These are phyloP conservation scores for Ogataea zsoltii DNA, from an alignment of 805 yeast genomes.

Conservation along the genomic window DNA sequence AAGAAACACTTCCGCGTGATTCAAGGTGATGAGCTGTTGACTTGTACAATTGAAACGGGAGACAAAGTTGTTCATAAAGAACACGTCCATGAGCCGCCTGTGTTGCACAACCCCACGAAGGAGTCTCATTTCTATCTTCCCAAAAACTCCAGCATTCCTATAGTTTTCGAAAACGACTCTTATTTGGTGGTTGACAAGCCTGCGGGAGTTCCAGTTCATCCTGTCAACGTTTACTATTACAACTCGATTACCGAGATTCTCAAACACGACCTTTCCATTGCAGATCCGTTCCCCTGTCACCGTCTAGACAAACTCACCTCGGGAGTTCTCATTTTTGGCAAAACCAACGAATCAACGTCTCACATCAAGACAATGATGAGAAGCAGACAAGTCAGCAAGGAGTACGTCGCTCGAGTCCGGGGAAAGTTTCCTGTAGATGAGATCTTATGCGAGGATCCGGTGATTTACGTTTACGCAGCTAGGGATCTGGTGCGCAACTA, in stretches of 20 bases:
- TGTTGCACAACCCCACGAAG: constrained; percentile 2
- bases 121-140: constrained; percentile 1
- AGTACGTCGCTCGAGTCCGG: constrained; percentile 42
- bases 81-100: constrained; percentile 21
- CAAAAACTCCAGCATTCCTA: constrained; percentile 5
- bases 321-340: constrained; percentile 48
- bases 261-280: constrained; percentile 34
- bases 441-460: constrained; percentile 37
- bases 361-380: constrained; percentile 31
- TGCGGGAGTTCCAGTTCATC: constrained; percentile 53
- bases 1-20: constrained; percentile 31
- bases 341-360: constrained; percentile 31
- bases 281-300: constrained; percentile 39
- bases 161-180: constrained; percentile 36
- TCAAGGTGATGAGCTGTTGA: constrained; percentile 30
- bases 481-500: constrained; percentile 17
- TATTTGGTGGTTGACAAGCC: constrained; percentile 50
- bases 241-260: constrained; percentile 48
- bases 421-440: constrained; percentile 40
- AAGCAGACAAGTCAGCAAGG: constrained; percentile 31
- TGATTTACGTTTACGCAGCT: constrained; percentile 23
- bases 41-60: constrained; percentile 9
- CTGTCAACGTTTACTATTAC: constrained; percentile 43
- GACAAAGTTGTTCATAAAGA: constrained; percentile 15
- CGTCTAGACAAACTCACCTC: constrained; percentile 53